These are phyloP conservation scores for Singerocomus rubriflavus DNA, from an alignment of 1,284 basidiomycete species.

Conservation along the genomic window DNA sequence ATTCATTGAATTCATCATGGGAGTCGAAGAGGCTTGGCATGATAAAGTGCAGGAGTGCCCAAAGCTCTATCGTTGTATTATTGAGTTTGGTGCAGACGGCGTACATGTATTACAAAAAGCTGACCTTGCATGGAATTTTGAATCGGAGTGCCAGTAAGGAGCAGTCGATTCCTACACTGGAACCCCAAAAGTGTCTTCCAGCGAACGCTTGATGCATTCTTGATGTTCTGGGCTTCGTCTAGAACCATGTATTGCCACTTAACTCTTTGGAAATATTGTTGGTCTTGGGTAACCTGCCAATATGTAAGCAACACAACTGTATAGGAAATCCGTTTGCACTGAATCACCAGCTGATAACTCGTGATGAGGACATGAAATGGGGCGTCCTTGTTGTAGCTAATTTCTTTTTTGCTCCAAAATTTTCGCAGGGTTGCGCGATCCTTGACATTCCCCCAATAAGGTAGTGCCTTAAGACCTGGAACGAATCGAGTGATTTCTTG, in stretches of 20 bases:
- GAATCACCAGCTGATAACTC: constrained; percentile 88
- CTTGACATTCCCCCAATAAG: constrained; percentile 98
- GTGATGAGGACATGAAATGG: constrained; percentile 98
- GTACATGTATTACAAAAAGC: constrained; percentile 16
- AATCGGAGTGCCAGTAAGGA: constrained; percentile 97
- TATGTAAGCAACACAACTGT: constrained; percentile 6
- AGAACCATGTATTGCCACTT: constrained; percentile 99
- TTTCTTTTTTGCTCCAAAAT: constrained; percentile 98
- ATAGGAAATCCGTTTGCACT: not conserved
- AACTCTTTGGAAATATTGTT: constrained; percentile 96
- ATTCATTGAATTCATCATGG: constrained; percentile 99
- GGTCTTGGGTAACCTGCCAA: constrained; percentile 86
- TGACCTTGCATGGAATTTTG: constrained; percentile 99
- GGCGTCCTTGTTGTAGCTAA: constrained; percentile 93
- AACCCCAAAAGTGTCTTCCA: constrained; percentile 98
- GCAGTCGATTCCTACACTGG: constrained; percentile 92
- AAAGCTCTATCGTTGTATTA: constrained; percentile 74
- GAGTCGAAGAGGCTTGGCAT: constrained; percentile 99
- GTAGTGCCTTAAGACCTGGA: constrained; percentile 89
- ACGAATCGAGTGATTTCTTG: constrained; percentile 97
- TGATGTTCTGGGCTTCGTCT: constrained; percentile 99
- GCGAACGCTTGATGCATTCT: constrained; percentile 93
- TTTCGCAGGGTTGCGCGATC: constrained; percentile 93
- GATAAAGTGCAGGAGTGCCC: constrained; percentile 99
- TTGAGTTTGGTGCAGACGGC: constrained; percentile 12